Evolutionary conservation across 177 flowering plant genomes (phyloP), one percentile per base, ranked within the genome.

Genomic region (Telopea speciosissima): DNA sequence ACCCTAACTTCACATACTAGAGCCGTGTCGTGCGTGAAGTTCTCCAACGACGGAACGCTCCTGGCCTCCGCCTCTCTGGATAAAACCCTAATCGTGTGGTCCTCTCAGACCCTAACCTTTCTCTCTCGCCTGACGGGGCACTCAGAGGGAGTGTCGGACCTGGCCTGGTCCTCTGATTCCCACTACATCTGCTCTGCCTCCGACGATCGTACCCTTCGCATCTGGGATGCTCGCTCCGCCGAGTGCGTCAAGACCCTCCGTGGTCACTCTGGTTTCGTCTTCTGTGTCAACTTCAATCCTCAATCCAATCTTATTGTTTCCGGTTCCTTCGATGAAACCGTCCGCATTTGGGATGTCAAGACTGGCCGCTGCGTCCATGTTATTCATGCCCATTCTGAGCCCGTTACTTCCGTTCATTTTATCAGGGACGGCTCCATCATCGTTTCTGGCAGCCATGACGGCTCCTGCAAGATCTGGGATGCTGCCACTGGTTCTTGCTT

Each of bases 171-270:
- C 56, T 91, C 91, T 54, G 96, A 93, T 73, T 90, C 97, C 24
- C 96, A 83, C 77, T 95, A 95, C 84, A 81, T 93, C 77, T 88
- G 93, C 82, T 95, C 99, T 54, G 96, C 98, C 68, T 95, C 98
- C 74, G 98, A 95, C 71, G 98, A 95, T 72, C 79, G 80, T 22
- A 85, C 97, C 17, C 82, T 93, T 75, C 91, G 94, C 62, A 95
- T 95, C 73, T 95, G 97, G 99, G 92, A 86, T 74, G 90, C 90
- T 14, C 86, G 80, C 66, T 66, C 85, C 68, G 84, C 76, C 59
- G 89, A 82, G 24, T 89, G 85, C 84, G 85, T 95, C 36, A 95
- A 93, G 70, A 87, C 85, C 72, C 87, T 95, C 36, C 81, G 80
- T 2, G 98, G 99, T 54, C 99, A 95, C 81, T 67, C 94, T 40